A percentile compares a stretch with the other conserved stretches of the same genome.
Conservation (phyloP, 441 rosid genomes). For the Populus tomentosa region DNA sequence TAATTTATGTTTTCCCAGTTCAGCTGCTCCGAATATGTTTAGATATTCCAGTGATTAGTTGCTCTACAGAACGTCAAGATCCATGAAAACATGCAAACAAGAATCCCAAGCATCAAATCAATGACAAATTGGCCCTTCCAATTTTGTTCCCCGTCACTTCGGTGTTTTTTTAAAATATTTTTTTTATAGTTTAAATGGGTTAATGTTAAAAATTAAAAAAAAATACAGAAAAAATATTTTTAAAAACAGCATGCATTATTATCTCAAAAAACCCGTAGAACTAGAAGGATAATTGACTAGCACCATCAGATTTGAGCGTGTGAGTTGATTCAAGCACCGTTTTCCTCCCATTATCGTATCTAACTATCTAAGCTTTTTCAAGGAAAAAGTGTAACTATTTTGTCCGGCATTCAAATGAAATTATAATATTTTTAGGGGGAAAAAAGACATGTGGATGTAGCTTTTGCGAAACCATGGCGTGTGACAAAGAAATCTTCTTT, state of each 20-base stretch:
- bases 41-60: background rate
- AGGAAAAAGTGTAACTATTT: background rate
- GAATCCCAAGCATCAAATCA: background rate
- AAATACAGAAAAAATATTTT: too few species aligned
- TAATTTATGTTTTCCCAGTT: background rate
- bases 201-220: too few species aligned
- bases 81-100: background rate
- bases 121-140: background rate
- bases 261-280: too few species aligned
- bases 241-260: too few species aligned
- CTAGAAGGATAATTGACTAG: too few species aligned
- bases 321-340: background rate
- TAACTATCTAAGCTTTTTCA: background rate
- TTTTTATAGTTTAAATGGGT: too few species aligned
- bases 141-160: too few species aligned
- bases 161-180: too few species aligned
- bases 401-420: background rate
- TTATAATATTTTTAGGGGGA: background rate
- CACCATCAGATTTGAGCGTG: background rate
- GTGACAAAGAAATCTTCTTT: background rate
- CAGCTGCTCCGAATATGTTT: background rate
- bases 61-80: background rate
- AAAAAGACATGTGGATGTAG: background rate
- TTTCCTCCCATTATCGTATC: background rate
- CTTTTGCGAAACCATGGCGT: background rate